Evolutionary conservation across 2,329 filamentous ascomycete genomes (phyloP).

Genomic region (Fusarium odoratissimum): DNA sequence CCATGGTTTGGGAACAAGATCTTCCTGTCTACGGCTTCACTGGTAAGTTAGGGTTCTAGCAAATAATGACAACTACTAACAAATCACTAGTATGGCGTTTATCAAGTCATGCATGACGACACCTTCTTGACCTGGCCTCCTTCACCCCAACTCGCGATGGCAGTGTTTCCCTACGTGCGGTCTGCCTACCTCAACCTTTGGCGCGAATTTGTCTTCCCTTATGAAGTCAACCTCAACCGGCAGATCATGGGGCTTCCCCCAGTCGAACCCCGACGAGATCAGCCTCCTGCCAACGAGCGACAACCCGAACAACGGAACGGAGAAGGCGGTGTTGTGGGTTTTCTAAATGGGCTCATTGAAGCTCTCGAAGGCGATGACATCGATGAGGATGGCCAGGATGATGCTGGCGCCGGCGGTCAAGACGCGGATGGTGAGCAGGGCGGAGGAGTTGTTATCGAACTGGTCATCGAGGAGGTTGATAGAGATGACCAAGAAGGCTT

Average conservation of each 20-base stretch:
- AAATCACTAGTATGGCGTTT: constrained; percentile 58
- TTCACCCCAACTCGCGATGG: constrained; percentile 62
- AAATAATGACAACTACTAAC: not conserved
- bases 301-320: constrained; percentile 38
- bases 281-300: constrained; percentile 22
- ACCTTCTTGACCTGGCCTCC: constrained; percentile 65
- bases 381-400: constrained; percentile 41
- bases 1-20: constrained; percentile 57
- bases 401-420: constrained; percentile 31
- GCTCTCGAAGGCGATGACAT: constrained; percentile 52
- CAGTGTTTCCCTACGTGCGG: constrained; percentile 60
- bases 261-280: constrained; percentile 42
- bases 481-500: constrained; percentile 57
- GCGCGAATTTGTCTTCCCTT: constrained; percentile 57
- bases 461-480: constrained; percentile 50
- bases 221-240: constrained; percentile 62
- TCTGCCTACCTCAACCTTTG: constrained; percentile 61
- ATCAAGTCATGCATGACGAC: constrained; percentile 58
- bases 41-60: constrained; percentile 49
- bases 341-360: constrained; percentile 53
- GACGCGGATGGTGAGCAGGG: constrained; percentile 40
- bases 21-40: constrained; percentile 55
- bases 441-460: constrained; percentile 49
- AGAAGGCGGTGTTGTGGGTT: constrained; percentile 50
- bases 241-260: constrained; percentile 56